Evolutionary conservation across 495 filamentous ascomycete genomes (phyloP).

Genomic region (Trichocladium antarcticum): DNA sequence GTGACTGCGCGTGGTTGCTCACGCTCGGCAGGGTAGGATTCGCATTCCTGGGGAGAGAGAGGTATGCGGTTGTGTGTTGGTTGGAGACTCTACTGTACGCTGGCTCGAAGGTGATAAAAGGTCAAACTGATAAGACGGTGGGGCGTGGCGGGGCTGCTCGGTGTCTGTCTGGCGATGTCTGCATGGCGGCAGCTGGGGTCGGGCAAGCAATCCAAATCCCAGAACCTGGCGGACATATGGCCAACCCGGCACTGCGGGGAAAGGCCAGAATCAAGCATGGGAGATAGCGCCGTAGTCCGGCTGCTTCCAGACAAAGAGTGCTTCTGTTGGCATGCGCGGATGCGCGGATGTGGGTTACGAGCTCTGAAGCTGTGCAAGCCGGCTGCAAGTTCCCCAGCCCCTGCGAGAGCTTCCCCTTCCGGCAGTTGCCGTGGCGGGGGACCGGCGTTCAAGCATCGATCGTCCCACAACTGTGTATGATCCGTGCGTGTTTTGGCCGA

Average conservation of each 20-base stretch:
- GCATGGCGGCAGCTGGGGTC: background rate
- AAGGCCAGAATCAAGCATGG: background rate
- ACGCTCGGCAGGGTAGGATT: background rate
- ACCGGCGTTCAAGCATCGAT: background rate
- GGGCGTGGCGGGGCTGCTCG: conserved; percentile 1
- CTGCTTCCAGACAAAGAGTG: background rate
- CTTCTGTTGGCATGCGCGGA: background rate
- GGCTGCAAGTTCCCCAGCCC: conserved; percentile 4
- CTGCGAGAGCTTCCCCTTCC: conserved; percentile 2
- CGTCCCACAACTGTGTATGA: background rate
- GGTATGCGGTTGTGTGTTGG: background rate
- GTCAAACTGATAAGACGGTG: too few relatives aligned
- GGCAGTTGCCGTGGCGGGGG: conserved; percentile 2
- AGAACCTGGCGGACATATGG: background rate
- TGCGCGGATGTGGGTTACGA: background rate
- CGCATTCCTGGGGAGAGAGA: conserved; percentile 8
- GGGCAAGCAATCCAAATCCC: conserved; percentile 4
- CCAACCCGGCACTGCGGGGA: conserved; percentile 2
- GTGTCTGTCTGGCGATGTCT: background rate
- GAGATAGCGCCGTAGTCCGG: background rate
- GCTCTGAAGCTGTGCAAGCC: background rate
- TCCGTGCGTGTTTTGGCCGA: too few relatives aligned
- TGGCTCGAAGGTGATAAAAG: too few relatives aligned
- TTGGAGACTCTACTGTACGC: too few relatives aligned
- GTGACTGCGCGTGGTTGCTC: conserved; percentile 1